Base-by-base conservation (phyloP, 306 rosid species). In the Ormosia semicastrata region DNA sequence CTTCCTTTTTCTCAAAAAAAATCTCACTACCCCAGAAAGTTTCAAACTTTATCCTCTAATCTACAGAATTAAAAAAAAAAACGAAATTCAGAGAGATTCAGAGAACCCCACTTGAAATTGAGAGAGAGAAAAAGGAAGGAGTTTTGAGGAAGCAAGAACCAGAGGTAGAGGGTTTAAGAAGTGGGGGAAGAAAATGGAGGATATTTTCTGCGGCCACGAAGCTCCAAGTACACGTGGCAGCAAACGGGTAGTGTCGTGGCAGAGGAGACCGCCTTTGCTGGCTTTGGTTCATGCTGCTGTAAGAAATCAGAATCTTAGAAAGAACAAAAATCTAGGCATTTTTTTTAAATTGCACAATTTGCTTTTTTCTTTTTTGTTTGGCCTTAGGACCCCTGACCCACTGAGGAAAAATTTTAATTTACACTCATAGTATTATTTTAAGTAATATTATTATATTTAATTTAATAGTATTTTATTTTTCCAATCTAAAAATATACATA, bases 211-310 rank as follows among this genome's bases (percentile, higher is more conserved):
- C n/a, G 87, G 88, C 85, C 81, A 86, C 79, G 81, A 58, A 24
- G 82, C 37, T 29, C 6, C 41, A 5, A 33, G 56, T 77, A 84
- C 89, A 88, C 92, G 92, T 92, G 97, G 86, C 89, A 67, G 3
- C 0, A 53, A 73, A 67, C 44, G 78, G 80, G 85, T 84, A 84
- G 87, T 90, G 94, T 92, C 89, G 83, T 87, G 76, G 84, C 87
- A 75, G 14, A 78, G 89, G 88, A 88, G 90, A 87, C 90, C 90
- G 71, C 59, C 86, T 77, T 74, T 70, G 86, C 85, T 84, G 88
- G 82, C 83, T 77, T 73, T 66, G 50, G 17, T 32, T 49, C 40
- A 67, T 78, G 72, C 1, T 59, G 63, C 65, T 41, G 85, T 50
- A 76, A 64, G 24, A 70, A 60, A 63, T 49, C 57, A 11, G 49